These are phyloP conservation scores for Xylaria sp. DNA, from an alignment of 2,329 filamentous ascomycete genomes.

Conservation along the genomic window DNA sequence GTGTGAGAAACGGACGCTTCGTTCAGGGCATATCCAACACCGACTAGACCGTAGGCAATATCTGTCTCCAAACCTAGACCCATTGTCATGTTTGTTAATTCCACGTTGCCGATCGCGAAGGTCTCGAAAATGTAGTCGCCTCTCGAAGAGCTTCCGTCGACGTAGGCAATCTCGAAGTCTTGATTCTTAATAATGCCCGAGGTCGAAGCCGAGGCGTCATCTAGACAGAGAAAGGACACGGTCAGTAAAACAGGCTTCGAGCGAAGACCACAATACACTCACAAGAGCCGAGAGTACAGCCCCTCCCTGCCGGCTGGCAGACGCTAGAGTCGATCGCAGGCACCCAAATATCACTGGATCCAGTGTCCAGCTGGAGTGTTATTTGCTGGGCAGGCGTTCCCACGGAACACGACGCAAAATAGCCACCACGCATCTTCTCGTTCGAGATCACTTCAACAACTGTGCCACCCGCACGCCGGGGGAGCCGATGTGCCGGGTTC, in stretches of 20 bases:
- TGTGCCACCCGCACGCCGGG: constrained; percentile 54
- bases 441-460: constrained; percentile 60
- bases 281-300: constrained; percentile 61
- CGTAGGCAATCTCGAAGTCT: constrained; percentile 69
- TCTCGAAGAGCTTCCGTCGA: constrained; percentile 66
- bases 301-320: constrained; percentile 53
- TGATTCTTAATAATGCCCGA: constrained; percentile 57
- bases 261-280: constrained; percentile 42
- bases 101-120: constrained; percentile 65
- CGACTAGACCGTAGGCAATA: constrained; percentile 68
- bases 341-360: constrained; percentile 74
- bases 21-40: constrained; percentile 68
- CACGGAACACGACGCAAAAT: constrained; percentile 67
- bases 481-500: constrained; percentile 46
- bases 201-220: constrained; percentile 57
- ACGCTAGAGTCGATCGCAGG: constrained; percentile 54
- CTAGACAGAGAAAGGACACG: constrained; percentile 49
- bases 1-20: constrained; percentile 58
- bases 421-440: constrained; percentile 59
- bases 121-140: constrained; percentile 70
- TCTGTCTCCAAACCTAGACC: constrained; percentile 66
- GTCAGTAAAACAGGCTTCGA: constrained; percentile 37
- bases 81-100: constrained; percentile 67
- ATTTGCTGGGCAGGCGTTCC: constrained; percentile 69
- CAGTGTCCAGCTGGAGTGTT: constrained; percentile 71